These are phyloP conservation scores for Backusella mclennaniae DNA, from an alignment of 192 early-diverging fungal genomes.

Conservation along the genomic window DNA sequence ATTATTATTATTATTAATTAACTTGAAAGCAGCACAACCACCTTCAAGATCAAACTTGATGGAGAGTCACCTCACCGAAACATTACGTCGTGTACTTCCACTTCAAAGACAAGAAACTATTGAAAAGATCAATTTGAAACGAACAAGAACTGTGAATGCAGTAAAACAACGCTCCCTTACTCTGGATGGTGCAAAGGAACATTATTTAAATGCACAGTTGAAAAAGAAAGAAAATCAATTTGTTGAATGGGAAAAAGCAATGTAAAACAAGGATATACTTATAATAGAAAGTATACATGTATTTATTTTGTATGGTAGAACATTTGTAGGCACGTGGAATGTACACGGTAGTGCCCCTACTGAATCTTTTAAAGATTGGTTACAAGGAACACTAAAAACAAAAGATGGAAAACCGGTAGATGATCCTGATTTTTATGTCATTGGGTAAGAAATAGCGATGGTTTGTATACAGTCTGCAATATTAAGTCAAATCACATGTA, in stretches of 20 bases:
- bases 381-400: constrained; percentile 42
- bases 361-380: constrained; percentile 62
- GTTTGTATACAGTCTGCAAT: not conserved
- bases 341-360: constrained; percentile 74
- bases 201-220: constrained; percentile 34
- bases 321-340: constrained; percentile 91
- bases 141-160: not conserved
- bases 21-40: not conserved
- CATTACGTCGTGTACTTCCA: constrained; percentile 21
- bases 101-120: constrained; percentile 22
- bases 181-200: constrained; percentile 8
- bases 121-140: constrained; percentile 15
- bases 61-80: not conserved
- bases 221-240: constrained; percentile 38
- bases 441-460: constrained; percentile 53
- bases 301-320: constrained; percentile 24
- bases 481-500: constrained; percentile 17
- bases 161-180: not conserved
- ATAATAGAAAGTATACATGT: not conserved
- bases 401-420: constrained; percentile 35
- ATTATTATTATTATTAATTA: not conserved
- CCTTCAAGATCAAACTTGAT: not conserved
- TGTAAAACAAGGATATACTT: constrained; percentile 10
- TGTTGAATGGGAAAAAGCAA: constrained; percentile 34
- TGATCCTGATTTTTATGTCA: constrained; percentile 66